Percentiles rank a stretch among this genome's conserved stretches.
phyloP scores from a whole-genome alignment of 2,329 filamentous ascomycete species.

The Neodidymelliopsis sp. region DNA sequence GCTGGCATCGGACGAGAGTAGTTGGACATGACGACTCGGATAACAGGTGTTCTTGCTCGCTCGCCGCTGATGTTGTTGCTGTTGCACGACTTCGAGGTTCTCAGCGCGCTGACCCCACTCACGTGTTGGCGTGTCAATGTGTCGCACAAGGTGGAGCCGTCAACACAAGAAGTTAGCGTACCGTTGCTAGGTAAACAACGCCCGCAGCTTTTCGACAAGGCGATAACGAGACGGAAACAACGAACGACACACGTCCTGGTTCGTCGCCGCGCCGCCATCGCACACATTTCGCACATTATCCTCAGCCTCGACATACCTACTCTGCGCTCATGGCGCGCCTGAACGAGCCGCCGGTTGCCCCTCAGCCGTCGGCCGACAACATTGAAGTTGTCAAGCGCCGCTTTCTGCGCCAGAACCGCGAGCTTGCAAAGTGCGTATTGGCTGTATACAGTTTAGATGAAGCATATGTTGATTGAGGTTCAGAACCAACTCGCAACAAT shows the following conservation, averaged over 20 bases:
- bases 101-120: slow-evolving; percentile 34
- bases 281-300: slow-evolving; percentile 31
- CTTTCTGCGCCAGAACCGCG: slow-evolving; percentile 83
- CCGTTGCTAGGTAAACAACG: slow-evolving; percentile 48
- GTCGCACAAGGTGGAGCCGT: slow-evolving; percentile 9
- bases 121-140: slow-evolving; percentile 28
- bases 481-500: slow-evolving; percentile 78
- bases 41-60: not conserved
- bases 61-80: not conserved
- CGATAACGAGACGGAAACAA: slow-evolving; percentile 40
- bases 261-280: slow-evolving; percentile 20
- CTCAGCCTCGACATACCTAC: slow-evolving; percentile 45
- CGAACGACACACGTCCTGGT: slow-evolving; percentile 32
- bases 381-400: slow-evolving; percentile 74
- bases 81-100: not conserved
- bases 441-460: not conserved
- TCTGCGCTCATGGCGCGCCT: slow-evolving; percentile 75
- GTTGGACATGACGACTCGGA: slow-evolving; percentile 46
- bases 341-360: slow-evolving; percentile 69
- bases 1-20: slow-evolving; percentile 61
- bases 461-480: slow-evolving; percentile 15
- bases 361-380: slow-evolving; percentile 65
- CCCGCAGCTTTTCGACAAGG: slow-evolving; percentile 31
- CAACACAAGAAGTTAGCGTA: slow-evolving; percentile 19
- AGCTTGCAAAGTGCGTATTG: slow-evolving; percentile 67